Conservation (phyloP, 805 yeast species). For the Lipomyces oligophaga region DNA sequence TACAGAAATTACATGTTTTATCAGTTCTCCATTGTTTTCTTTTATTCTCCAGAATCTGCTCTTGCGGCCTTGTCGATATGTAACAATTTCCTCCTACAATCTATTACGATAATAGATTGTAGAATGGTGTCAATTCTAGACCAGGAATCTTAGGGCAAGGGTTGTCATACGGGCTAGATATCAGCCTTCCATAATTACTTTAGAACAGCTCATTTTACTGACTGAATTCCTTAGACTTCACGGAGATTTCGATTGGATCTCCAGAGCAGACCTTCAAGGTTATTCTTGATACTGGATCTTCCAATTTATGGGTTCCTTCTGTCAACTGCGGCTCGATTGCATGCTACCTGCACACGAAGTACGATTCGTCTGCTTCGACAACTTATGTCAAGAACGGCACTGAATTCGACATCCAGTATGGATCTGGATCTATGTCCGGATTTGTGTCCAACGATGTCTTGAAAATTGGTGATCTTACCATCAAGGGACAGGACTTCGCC, state of each 20-base stretch:
- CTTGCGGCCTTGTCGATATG: too few species aligned
- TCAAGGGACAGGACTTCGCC: conserved; percentile 89
- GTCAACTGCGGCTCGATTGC: conserved; percentile 87
- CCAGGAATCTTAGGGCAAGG: background rate
- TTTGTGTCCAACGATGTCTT: conserved; percentile 83
- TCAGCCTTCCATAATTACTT: background rate
- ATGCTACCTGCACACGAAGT: conserved; percentile 89
- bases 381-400: conserved; percentile 85
- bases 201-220: background rate
- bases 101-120: too few species aligned
- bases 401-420: conserved; percentile 80
- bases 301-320: conserved; percentile 96
- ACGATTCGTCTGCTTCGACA: conserved; percentile 77
- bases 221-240: conserved; percentile 51
- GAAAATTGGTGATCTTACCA: conserved; percentile 74
- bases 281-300: conserved; percentile 91
- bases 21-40: too few species aligned
- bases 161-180: background rate
- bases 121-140: too few species aligned
- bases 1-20: too few species aligned
- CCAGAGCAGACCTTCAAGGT: conserved; percentile 94
- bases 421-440: conserved; percentile 90
- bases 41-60: too few species aligned
- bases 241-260: conserved; percentile 87
- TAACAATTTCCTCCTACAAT: too few species aligned